Percentiles rank a stretch among this genome's conserved stretches.
phyloP scores from a whole-genome alignment of 179 eudicot genomes.

The Beta macrorhiza region DNA sequence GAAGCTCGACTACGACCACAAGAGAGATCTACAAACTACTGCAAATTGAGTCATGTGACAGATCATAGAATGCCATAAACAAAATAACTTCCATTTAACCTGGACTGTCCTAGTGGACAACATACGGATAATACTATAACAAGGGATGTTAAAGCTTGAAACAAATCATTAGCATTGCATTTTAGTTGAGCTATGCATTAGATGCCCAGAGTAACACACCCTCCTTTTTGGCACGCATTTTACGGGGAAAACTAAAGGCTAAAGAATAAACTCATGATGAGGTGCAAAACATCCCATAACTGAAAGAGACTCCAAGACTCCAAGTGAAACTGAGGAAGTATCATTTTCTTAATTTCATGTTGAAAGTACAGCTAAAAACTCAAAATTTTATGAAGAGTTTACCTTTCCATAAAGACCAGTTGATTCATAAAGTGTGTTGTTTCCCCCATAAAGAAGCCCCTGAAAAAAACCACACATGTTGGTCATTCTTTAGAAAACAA shows the following conservation, averaged over 20 bases:
- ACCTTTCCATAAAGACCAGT: slow-evolving; percentile 78
- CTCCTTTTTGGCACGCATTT: no score
- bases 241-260: no score
- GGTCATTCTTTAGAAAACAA: slow-evolving; percentile 16
- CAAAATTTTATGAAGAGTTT: slow-evolving; percentile 17
- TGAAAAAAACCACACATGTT: slow-evolving; percentile 40
- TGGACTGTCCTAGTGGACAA: not conserved
- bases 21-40: not conserved
- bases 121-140: not conserved
- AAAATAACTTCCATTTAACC: not conserved
- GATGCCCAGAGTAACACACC: no score
- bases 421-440: slow-evolving; percentile 78
- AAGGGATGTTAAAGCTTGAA: not conserved
- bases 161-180: not conserved
- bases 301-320: not conserved
- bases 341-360: not conserved
- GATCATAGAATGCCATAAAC: not conserved
- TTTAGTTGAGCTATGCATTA: not conserved
- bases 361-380: not conserved
- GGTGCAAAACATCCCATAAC: not conserved
- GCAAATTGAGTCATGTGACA: not conserved
- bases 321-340: not conserved
- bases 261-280: no score
- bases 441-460: slow-evolving; percentile 86
- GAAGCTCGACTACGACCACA: not conserved